Evolutionary conservation across 192 early-diverging fungal genomes (phyloP).

Genomic region (Rhizophlyctis rosea): DNA sequence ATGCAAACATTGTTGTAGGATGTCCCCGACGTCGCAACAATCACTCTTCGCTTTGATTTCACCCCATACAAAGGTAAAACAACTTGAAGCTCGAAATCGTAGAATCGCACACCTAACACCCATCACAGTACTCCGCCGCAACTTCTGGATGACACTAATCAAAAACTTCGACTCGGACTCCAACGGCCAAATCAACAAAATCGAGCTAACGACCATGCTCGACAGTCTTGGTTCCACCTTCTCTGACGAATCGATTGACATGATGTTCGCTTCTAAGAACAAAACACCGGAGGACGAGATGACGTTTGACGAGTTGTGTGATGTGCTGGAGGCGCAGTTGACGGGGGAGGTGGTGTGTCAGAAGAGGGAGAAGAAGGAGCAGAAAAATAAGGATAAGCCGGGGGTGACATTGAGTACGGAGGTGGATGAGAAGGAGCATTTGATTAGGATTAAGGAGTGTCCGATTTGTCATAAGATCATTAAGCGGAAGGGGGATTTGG

Average conservation of each 20-base stretch:
- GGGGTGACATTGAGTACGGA: neutral
- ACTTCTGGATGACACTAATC: constrained; percentile 69
- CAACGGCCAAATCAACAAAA: constrained; percentile 54
- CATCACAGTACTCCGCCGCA: constrained; percentile 47
- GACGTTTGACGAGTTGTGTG: constrained; percentile 59
- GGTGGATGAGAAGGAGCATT: constrained; percentile 44
- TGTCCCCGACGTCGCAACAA: constrained; percentile 37
- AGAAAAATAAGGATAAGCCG: neutral
- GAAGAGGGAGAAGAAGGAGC: constrained; percentile 2
- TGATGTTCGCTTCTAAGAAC: constrained; percentile 47
- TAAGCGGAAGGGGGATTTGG: constrained; percentile 55
- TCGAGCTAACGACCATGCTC: constrained; percentile 68
- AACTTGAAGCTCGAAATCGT: too few species aligned
- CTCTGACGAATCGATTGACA: constrained; percentile 59
- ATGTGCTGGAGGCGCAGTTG: constrained; percentile 54
- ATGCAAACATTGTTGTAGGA: constrained; percentile 18
- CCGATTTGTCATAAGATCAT: constrained; percentile 66
- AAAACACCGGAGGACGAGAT: constrained; percentile 57
- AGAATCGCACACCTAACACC: too few species aligned
- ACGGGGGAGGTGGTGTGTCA: constrained; percentile 29
- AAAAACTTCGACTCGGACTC: constrained; percentile 61
- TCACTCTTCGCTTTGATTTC: constrained; percentile 61
- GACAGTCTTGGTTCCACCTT: constrained; percentile 67
- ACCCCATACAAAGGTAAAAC: constrained; percentile 56
- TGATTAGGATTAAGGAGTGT: constrained; percentile 64